Conservation (phyloP, 208 protist species). For the Porcisia deanei region DNA sequence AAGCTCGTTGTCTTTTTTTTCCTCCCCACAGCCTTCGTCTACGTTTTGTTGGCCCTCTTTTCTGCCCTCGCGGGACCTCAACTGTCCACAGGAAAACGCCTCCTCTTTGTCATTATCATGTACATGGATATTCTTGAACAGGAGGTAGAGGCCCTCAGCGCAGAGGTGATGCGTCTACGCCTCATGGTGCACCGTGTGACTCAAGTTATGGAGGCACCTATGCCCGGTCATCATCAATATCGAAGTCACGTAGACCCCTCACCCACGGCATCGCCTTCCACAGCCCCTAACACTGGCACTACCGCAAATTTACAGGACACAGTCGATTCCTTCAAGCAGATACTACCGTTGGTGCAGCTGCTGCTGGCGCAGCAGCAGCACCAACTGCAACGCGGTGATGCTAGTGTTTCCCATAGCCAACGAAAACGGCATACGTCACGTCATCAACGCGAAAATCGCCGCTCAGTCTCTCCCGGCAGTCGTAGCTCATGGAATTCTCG, state of each 20-base stretch:
- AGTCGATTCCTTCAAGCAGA: conserved; percentile 27
- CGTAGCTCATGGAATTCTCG: not conserved
- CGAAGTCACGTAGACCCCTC: conserved; percentile 15
- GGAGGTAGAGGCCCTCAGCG: conserved; percentile 82
- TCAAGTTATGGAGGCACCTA: conserved; percentile 47
- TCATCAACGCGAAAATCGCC: not conserved
- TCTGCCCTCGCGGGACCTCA: too few species aligned
- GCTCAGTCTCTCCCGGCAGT: not conserved
- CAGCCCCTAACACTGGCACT: not conserved
- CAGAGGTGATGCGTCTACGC: conserved; percentile 83
- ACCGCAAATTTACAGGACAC: conserved; percentile 13
- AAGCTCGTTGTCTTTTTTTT: too few species aligned
- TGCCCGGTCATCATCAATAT: not conserved
- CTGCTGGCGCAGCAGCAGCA: conserved; percentile 26
- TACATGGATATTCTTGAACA: conserved; percentile 81
- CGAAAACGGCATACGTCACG: not conserved
- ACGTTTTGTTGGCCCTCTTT: too few species aligned
- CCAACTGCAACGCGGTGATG: not conserved
- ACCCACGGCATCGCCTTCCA: not conserved
- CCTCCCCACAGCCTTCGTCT: too few species aligned
- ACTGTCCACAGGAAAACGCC: too few species aligned
- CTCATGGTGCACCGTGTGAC: conserved; percentile 82
- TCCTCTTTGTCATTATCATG: conserved; percentile 25
- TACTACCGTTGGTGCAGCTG: conserved; percentile 24
- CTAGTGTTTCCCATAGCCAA: not conserved